Evolutionary conservation across 1,284 basidiomycete genomes (phyloP).

Genomic region (Limonomyces culmigenus): DNA sequence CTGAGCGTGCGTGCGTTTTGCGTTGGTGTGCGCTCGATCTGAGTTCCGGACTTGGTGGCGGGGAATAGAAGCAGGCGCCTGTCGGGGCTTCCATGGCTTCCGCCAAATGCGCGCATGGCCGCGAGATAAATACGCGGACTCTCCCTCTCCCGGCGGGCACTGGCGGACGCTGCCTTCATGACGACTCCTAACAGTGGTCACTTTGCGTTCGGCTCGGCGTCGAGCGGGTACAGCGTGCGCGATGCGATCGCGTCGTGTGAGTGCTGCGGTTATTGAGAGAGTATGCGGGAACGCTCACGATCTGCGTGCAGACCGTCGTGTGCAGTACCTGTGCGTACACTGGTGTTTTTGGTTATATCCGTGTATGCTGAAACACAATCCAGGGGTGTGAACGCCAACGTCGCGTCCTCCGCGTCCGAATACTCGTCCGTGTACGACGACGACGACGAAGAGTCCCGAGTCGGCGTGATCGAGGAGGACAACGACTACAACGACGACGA

Average conservation of each 20-base stretch:
- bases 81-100: too few relatives aligned
- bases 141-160: too few relatives aligned
- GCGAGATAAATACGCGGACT: too few relatives aligned
- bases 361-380: too few relatives aligned
- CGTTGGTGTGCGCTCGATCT: too few relatives aligned
- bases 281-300: background rate
- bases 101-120: too few relatives aligned
- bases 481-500: conserved; percentile 18
- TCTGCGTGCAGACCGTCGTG: conserved; percentile 34
- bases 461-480: too few relatives aligned
- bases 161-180: too few relatives aligned
- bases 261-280: conserved; percentile 7
- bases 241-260: conserved; percentile 32
- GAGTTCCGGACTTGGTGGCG: too few relatives aligned
- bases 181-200: conserved; percentile 23
- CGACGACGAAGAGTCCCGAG: conserved; percentile 20
- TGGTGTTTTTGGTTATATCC: too few relatives aligned
- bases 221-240: conserved; percentile 31
- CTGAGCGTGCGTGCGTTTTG: too few relatives aligned
- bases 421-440: conserved; percentile 8
- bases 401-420: conserved; percentile 30
- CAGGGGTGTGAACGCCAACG: conserved; percentile 37
- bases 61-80: too few relatives aligned
- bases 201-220: conserved; percentile 29
- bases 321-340: conserved; percentile 46